Base-by-base conservation (phyloP, 495 filamentous ascomycete species). In the Margaritispora aquatica region DNA sequence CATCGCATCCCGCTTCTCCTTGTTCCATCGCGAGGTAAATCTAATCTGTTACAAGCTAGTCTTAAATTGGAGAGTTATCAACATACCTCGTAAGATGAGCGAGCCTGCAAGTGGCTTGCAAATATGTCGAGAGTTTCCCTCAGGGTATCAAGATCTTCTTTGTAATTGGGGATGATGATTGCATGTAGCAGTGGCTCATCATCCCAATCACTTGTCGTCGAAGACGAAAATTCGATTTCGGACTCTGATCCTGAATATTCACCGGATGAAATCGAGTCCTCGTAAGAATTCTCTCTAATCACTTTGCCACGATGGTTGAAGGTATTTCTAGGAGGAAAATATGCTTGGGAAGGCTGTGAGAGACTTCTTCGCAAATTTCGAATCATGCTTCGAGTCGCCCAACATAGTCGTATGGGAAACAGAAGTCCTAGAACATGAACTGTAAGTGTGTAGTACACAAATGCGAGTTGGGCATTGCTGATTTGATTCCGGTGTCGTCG, bases 1-100 rank as follows among this genome's bases (percentile, higher is more conserved):
- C 68, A 26, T 77, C 71, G 11, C 75, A 74, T 26, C 77, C 71
- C 46, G 62, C 63, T 66, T 88, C 84, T 51, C 84, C 78, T 52
- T 81, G 71, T 61, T 88, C 85, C 84, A 88, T 87, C 17, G 84
- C 85, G n/a, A 88, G 75, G 66, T 81, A 86, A 50, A 88, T 71
- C 84, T 88, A 55, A 38, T 4, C 22, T 5, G 23, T 58, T 51
- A 34, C 9, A 7, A 23, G 34, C 3, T 21, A 22, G 3, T 19
- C 20, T 19, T 3, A 10, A 26, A 22, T 24, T 23, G 20, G 15
- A 34, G 15, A 7, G 29, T 34, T 5, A 8, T n/a, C 2, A 52
- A 52, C 83, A 74, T 70, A 87, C 85, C 73, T 88, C 84, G 71
- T 88, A 88, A 44, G 76, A 78, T 52, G 75, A 73, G 47, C 76